A percentile compares a stretch with the other conserved stretches of the same genome.
Conservation (phyloP, 768 basidiomycete species). For the Xanthoconium stramineum region DNA sequence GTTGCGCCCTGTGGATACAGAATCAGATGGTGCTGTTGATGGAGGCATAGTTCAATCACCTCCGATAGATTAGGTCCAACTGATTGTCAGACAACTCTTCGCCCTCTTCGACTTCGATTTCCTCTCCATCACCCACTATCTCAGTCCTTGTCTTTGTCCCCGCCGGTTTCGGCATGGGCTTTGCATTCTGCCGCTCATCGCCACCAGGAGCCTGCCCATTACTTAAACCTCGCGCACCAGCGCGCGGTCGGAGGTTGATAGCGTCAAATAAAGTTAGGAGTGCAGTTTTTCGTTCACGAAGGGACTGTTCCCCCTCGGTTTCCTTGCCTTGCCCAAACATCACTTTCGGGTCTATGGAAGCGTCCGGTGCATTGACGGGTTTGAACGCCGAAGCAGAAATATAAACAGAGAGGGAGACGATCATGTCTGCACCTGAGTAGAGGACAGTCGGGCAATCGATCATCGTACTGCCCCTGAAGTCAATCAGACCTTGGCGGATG, state of each 20-base stretch:
- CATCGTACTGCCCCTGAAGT: slow-evolving; percentile 66
- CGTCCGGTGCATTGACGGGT: slow-evolving; percentile 35
- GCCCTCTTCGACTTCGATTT: slow-evolving; percentile 78
- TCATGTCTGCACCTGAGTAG: slow-evolving; percentile 71
- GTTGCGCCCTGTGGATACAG: slow-evolving; percentile 63
- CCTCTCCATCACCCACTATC: slow-evolving; percentile 77
- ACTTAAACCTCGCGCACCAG: slow-evolving; percentile 37
- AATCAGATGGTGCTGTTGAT: slow-evolving; percentile 1
- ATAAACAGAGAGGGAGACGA: slow-evolving; percentile 73
- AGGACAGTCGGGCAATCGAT: slow-evolving; percentile 74
- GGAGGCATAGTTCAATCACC: slow-evolving; percentile 41
- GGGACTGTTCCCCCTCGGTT: slow-evolving; percentile 70
- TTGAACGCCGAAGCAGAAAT: slow-evolving; percentile 69
- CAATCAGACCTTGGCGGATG: slow-evolving; percentile 49
- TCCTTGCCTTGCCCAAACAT: slow-evolving; percentile 78
- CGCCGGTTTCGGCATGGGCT: slow-evolving; percentile 35
- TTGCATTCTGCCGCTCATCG: slow-evolving; percentile 39
- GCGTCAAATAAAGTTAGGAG: slow-evolving; percentile 71
- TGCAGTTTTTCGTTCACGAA: slow-evolving; percentile 77
- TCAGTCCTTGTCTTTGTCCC: slow-evolving; percentile 48
- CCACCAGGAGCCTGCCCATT: slow-evolving; percentile 28
- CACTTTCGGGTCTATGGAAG: slow-evolving; percentile 24
- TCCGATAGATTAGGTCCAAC: slow-evolving; percentile 79
- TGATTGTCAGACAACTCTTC: slow-evolving; percentile 82
- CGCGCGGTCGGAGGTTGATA: slow-evolving; percentile 64